Base-by-base conservation (phyloP, 1,284 basidiomycete species). In the Irpex sp. region DNA sequence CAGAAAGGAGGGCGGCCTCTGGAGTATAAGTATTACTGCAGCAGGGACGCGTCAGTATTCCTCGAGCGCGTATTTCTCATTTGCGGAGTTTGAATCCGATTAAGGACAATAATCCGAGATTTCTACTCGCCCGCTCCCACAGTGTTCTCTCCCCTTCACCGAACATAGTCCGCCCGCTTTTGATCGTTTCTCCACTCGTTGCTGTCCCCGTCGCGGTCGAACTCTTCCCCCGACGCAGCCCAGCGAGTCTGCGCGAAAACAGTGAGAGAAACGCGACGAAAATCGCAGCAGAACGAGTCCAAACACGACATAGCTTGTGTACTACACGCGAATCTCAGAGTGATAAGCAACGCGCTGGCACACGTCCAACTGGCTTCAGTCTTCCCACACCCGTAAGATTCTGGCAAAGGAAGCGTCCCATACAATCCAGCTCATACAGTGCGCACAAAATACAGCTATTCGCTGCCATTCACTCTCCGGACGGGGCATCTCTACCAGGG, bases 91-190 rank as follows among this genome's bases (percentile, higher is more conserved):
- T 34, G 34, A 56, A 31, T 56, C 54, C 26, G 54, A 15, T 56
- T 36, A 17, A 56, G 54, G 54, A 56, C 31, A 56, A 56, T 56
- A 56, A 56, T 56, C 54, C 54, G 54, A 56, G 54, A 56, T 56
- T 56, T 56, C 54, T 56, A 36, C 54, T 56, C 54, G 34, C 54
- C 54, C 26, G 9, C 54, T 36, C 34, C 54, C 54, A 19, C 11
- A 19, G 21, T 8, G 34, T 56, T 56, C 54, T 56, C 34, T 34
- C 54, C 34, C n/a, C 54, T 34, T 56, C 9, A 31, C 54, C 54
- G 54, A 56, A 13, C 13, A 56, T 56, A 34, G 7, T 56, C 54
- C 54, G 54, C 54, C 54, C 54, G 54, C 21, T 56, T 36, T 56
- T 56, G 54, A 56, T 56, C 15, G 26, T 34, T 34, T 52, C 54